phyloP scores from a whole-genome alignment of 2,329 filamentous ascomycete genomes.

The Alternaria panax region DNA sequence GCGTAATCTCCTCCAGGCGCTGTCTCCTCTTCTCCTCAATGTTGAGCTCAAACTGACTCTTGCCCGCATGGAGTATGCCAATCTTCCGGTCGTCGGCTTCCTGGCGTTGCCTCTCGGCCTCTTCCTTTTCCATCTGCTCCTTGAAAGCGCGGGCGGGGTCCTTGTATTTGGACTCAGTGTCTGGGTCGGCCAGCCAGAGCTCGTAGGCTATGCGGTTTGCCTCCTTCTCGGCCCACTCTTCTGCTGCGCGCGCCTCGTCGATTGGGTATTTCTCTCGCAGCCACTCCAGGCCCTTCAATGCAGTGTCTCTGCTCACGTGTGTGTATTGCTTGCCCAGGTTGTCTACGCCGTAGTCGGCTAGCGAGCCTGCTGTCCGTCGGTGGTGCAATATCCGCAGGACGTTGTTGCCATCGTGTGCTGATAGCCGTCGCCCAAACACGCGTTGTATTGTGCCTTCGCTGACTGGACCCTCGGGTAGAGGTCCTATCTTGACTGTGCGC shows the following conservation, averaged over 20 bases:
- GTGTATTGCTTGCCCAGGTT: conserved; percentile 40
- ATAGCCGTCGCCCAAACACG: conserved; percentile 44
- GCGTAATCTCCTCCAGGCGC: conserved; percentile 38
- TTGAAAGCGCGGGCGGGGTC: conserved; percentile 45
- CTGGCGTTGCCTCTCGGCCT: conserved; percentile 31
- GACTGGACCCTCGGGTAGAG: conserved; percentile 39
- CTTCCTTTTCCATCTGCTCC: conserved; percentile 45
- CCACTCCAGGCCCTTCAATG: conserved; percentile 45
- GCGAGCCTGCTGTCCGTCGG: conserved; percentile 49
- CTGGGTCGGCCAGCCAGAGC: conserved; percentile 47
- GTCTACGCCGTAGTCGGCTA: conserved; percentile 51
- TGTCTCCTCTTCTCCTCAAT: conserved; percentile 43
- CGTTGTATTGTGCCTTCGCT: conserved; percentile 31
- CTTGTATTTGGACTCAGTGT: conserved; percentile 50
- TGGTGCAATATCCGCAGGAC: conserved; percentile 51
- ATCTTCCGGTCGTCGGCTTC: conserved; percentile 38
- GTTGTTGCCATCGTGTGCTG: conserved; percentile 43
- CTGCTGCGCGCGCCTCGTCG: conserved; percentile 51
- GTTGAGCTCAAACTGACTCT: conserved; percentile 45
- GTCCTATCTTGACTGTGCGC: conserved; percentile 44
- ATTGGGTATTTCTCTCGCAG: conserved; percentile 48
- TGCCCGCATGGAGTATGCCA: conserved; percentile 44
- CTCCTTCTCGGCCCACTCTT: conserved; percentile 50
- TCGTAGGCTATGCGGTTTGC: conserved; percentile 50
- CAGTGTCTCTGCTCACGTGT: conserved; percentile 36